Base-by-base conservation (phyloP, 768 basidiomycete species). In the Boletus barrowsii region DNA sequence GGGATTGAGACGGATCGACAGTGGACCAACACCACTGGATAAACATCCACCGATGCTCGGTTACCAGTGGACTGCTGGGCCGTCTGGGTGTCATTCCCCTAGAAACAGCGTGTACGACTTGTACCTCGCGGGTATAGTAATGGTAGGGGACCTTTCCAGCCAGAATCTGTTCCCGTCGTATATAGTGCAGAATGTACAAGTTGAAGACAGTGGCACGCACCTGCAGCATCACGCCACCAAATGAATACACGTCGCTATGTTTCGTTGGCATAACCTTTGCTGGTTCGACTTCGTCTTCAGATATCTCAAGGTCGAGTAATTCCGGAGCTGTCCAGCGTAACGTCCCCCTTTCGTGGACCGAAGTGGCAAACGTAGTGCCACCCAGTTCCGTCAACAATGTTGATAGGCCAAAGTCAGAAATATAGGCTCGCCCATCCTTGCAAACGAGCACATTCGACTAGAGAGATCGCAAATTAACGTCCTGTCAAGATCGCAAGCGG, bases 321-420 rank as follows among this genome's bases (percentile, higher is more conserved):
- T 72, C 56, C 18, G 56, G 56, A 11, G 56, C 56, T 13, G 56
- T 57, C 56, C 56, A 57, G 20, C 56, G 56, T 36, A 78, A 68
- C 18, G 77, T 60, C 17, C 59, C 76, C 22, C 48, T 59, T 30
- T 49, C 49, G 15, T 35, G 76, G 74, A 29, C 69, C 67, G 51
- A 78, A 15, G 59, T 51, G 65, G 42, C 57, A 50, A 76, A 75
- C n/a, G 70, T 68, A 3, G 58, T 22, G n/a, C 70, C 67, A 35
- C 72, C 65, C 40, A 74, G 62, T 53, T 76, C 75, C n/a, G 67
- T 66, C 26, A 73, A 59, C 39, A 79, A 69, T 18, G 62, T 75
- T 26, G 77, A 79, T 4, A 79, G 62, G 7, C 79, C 79, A 58
- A 79, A 79, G 50, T 79, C 79, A 47, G 72, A 53, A n/a, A 62